Evolutionary conservation across 2,329 filamentous ascomycete species (phyloP).

Genomic region (Dothistroma pini): DNA sequence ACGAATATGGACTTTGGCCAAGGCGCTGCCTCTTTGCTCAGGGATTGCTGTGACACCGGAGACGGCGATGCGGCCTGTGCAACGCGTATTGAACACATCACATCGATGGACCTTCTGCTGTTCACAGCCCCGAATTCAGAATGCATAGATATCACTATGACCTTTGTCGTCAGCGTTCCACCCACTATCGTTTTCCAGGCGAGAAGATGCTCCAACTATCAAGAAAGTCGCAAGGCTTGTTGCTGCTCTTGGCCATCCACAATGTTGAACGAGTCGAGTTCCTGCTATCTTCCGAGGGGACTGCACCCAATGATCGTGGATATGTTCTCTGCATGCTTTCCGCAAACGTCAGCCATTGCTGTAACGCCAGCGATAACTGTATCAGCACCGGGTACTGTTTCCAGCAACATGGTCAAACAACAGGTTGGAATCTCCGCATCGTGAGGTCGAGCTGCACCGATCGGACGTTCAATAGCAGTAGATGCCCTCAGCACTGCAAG

Average conservation of each 20-base stretch:
- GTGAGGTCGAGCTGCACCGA: not conserved
- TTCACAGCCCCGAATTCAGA: not conserved
- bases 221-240: not conserved
- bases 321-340: not conserved
- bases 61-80: not conserved
- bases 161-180: not conserved
- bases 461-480: not conserved
- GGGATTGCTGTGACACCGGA: not conserved
- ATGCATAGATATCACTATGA: not conserved
- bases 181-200: not conserved
- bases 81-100: not conserved
- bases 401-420: not conserved
- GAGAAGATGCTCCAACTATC: not conserved
- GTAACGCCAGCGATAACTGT: not conserved
- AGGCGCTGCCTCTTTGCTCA: not conserved
- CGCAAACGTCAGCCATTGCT: not conserved
- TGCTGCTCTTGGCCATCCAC: not conserved
- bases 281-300: not conserved
- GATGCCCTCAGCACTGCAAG: not conserved
- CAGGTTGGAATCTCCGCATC: not conserved
- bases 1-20: not conserved
- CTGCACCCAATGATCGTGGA: not conserved
- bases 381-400: not conserved
- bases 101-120: too few relatives aligned
- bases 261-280: not conserved